A percentile compares a stretch with the other conserved stretches of the same genome.
Evolutionary conservation across 2,329 filamentous ascomycete species (phyloP).

Genomic region (Exophiala sp.): DNA sequence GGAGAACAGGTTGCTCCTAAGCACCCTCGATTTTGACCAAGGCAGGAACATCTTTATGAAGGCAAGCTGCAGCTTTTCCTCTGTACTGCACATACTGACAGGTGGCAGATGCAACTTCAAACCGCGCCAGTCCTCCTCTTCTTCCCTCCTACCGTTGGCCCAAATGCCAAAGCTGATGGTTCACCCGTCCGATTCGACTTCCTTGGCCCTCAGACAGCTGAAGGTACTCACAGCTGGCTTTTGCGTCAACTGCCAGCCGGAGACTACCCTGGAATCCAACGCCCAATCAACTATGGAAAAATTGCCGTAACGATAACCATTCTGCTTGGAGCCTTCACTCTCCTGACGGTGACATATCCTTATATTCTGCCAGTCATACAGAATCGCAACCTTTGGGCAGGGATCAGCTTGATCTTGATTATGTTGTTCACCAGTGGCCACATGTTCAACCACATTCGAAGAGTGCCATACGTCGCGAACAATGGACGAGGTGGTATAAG

Average conservation of each 20-base stretch:
- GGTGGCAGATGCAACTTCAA: slow-evolving; percentile 75
- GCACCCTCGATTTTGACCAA: slow-evolving; percentile 80
- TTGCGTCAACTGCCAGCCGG: slow-evolving; percentile 72
- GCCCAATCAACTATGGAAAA: slow-evolving; percentile 83
- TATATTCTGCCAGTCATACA: slow-evolving; percentile 78
- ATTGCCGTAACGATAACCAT: slow-evolving; percentile 66
- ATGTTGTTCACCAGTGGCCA: slow-evolving; percentile 92
- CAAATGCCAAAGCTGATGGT: slow-evolving; percentile 66
- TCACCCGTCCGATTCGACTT: slow-evolving; percentile 83
- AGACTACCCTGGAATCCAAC: slow-evolving; percentile 66
- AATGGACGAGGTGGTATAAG: slow-evolving; percentile 80
- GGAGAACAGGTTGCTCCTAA: slow-evolving; percentile 71
- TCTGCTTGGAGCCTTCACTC: slow-evolving; percentile 66
- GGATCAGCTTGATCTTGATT: slow-evolving; percentile 80
- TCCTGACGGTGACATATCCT: slow-evolving; percentile 67
- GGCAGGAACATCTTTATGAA: slow-evolving; percentile 83
- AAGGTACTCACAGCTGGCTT: slow-evolving; percentile 76
- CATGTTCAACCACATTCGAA: slow-evolving; percentile 99
- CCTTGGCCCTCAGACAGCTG: slow-evolving; percentile 69
- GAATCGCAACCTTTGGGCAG: slow-evolving; percentile 92
- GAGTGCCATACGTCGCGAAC: slow-evolving; percentile 85
- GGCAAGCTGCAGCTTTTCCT: slow-evolving; percentile 45
- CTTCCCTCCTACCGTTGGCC: slow-evolving; percentile 80
- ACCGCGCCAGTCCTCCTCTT: slow-evolving; percentile 87
- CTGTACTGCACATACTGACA: neutral